Evolutionary conservation across 2,329 filamentous ascomycete genomes (phyloP), one percentile per base, ranked within the genome.

Genomic region (Periconia sp.): DNA sequence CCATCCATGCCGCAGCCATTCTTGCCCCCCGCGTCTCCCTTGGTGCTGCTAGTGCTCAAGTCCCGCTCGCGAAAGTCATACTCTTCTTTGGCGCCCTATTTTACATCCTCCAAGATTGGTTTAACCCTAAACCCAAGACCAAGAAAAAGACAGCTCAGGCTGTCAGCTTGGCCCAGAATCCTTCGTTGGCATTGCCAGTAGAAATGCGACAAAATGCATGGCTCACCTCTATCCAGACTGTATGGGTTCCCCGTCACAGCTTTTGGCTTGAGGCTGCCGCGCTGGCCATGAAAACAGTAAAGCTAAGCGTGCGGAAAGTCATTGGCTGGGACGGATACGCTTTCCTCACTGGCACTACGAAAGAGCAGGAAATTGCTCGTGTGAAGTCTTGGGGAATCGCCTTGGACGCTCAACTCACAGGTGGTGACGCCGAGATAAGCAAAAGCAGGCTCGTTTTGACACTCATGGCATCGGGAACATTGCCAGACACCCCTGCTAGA

Each of bases 341-440:
- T 52, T 81, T 86, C 68, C 76, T 96, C 40, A 93, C 90, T 2
- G 91, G 91, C 0, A 84, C 89, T 45, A 93, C 88, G 1, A 86
- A 89, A 61, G 91, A 96, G 53, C 88, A 96, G 71, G 93, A 97
- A 72, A 85, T 83, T 48, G 92, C 91, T 7, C 85, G 93, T 27
- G 83, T 96, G 65, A 94, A 96, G 76, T 91, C 92, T 0, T 97
- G 93, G 93, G 84, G 88, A 33, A 96, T 96, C 65, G 92, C 92
- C 14, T 83, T 97, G 50, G 93, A 97, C 73, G 92, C 93, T 23
- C 93, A 97, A 72, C 82, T 97, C 18, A 91, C 91, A 10, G 93
- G 93, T 41, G 92, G 93, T 14, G 93, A 97, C 73, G 84, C 88
- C 9, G 90, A 96, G 71, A 89, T 97, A 62, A 96, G 89, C 79